phyloP scores from a whole-genome alignment of 352 stramenopile genomes.

The Phytophthora chlamydospora region DNA sequence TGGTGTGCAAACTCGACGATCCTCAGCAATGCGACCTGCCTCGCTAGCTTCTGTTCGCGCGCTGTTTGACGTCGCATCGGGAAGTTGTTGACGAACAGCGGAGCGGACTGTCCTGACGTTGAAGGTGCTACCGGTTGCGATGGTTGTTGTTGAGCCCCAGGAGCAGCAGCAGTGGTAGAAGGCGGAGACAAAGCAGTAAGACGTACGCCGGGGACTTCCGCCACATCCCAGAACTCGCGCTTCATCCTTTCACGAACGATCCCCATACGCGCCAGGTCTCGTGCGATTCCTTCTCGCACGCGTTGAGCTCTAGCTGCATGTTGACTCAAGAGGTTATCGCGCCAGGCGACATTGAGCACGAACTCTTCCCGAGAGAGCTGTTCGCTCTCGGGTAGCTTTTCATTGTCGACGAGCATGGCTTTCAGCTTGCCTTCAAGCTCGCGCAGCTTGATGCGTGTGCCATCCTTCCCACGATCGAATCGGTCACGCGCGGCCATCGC shows the following conservation, averaged over 20 bases:
- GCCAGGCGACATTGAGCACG: constrained; percentile 87
- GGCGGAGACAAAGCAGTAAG: constrained; percentile 58
- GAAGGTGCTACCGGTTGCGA: not conserved
- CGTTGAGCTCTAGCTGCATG: constrained; percentile 65
- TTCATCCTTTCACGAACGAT: constrained; percentile 89
- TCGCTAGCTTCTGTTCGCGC: constrained; percentile 51
- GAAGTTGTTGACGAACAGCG: constrained; percentile 81
- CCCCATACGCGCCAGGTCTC: constrained; percentile 75
- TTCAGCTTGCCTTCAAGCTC: constrained; percentile 76
- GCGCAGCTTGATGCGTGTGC: constrained; percentile 61
- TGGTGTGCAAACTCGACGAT: constrained; percentile 70
- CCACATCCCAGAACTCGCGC: constrained; percentile 91
- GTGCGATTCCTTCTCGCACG: constrained; percentile 68
- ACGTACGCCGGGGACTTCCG: constrained; percentile 68
- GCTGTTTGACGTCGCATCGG: constrained; percentile 68
- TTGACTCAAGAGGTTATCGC: constrained; percentile 52
- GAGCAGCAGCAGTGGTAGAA: not conserved
- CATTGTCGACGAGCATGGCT: constrained; percentile 74
- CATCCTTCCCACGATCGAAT: constrained; percentile 73
- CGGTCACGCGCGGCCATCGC: constrained; percentile 49
- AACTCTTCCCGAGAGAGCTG: constrained; percentile 88
- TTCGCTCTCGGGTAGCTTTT: constrained; percentile 65
- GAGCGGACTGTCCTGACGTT: constrained; percentile 9
- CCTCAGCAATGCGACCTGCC: constrained; percentile 65
- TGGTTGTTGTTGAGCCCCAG: constrained; percentile 2